phyloP scores from a whole-genome alignment of 371 early-diverging fungal species.

The Mortierella sp. region DNA sequence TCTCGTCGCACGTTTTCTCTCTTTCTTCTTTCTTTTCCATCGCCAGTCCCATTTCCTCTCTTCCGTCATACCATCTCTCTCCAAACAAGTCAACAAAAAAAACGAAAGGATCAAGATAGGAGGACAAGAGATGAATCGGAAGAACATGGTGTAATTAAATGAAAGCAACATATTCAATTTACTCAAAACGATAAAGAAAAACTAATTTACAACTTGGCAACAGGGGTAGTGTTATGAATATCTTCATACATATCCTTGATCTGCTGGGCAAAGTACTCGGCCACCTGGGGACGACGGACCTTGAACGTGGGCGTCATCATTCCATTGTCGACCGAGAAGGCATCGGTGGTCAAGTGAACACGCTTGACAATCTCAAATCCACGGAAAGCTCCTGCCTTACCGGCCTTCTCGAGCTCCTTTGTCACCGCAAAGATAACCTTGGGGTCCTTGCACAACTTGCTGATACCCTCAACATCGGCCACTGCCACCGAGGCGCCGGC shows the following conservation, averaged over 20 bases:
- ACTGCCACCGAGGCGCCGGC: conserved; percentile 38
- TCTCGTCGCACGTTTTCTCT: too few relatives aligned
- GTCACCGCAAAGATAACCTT: conserved; percentile 59
- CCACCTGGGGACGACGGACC: conserved; percentile 83
- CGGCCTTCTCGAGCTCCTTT: conserved; percentile 50
- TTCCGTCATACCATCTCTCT: too few relatives aligned
- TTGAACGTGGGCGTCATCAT: conserved; percentile 81
- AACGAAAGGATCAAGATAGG: too few relatives aligned
- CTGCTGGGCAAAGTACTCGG: conserved; percentile 70
- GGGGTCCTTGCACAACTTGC: conserved; percentile 72
- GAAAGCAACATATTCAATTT: background rate
- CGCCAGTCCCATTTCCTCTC: too few relatives aligned
- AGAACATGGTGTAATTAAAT: background rate
- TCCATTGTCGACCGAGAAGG: conserved; percentile 71
- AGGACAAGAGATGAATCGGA: background rate
- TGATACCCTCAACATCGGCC: conserved; percentile 58
- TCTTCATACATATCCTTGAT: conserved; percentile 72
- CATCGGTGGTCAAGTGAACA: conserved; percentile 65
- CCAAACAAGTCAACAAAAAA: too few relatives aligned
- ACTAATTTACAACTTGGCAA: conserved; percentile 54
- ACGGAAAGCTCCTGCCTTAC: conserved; percentile 54
- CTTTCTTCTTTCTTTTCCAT: too few relatives aligned
- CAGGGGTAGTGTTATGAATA: conserved; percentile 42
- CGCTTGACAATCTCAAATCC: conserved; percentile 71
- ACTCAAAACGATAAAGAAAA: background rate